Conservation (phyloP, 2,329 filamentous ascomycete species). For the Colletotrichum sp. region DNA sequence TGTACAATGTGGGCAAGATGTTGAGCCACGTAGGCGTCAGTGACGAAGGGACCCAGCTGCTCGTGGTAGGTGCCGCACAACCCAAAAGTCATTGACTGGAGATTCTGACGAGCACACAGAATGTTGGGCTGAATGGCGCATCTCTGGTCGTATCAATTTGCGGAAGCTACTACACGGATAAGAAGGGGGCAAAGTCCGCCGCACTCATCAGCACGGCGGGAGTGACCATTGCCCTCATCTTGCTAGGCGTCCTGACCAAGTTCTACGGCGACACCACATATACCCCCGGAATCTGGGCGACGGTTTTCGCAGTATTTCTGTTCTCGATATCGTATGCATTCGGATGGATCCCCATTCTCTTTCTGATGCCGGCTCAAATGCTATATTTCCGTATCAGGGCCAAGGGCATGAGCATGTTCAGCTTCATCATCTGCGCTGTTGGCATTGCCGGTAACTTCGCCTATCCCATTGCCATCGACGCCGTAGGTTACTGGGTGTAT, state of each 20-base stretch:
- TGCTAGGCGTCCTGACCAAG: not conserved
- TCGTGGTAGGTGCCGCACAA: too few species aligned
- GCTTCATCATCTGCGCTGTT: not conserved
- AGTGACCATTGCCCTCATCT: not conserved
- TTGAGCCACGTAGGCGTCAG: not conserved
- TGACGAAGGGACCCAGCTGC: not conserved
- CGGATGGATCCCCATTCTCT: not conserved
- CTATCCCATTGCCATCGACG: not conserved
- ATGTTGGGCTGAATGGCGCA: not conserved
- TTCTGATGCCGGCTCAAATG: not conserved
- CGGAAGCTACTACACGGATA: not conserved
- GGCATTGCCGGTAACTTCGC: not conserved
- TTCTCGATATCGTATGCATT: not conserved
- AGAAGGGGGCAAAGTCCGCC: not conserved
- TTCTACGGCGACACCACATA: not conserved
- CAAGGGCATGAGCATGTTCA: slow-evolving; percentile 3
- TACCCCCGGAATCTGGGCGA: not conserved
- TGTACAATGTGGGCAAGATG: not conserved
- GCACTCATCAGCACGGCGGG: not conserved
- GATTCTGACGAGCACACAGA: not conserved
- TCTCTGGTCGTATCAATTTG: not conserved
- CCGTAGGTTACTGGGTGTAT: not conserved
- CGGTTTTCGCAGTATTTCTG: not conserved
- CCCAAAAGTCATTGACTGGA: fast-evolving
- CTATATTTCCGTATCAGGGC: not conserved